Conservation (phyloP, 2,329 filamentous ascomycete species). For the Cytospora chrysosperma region DNA sequence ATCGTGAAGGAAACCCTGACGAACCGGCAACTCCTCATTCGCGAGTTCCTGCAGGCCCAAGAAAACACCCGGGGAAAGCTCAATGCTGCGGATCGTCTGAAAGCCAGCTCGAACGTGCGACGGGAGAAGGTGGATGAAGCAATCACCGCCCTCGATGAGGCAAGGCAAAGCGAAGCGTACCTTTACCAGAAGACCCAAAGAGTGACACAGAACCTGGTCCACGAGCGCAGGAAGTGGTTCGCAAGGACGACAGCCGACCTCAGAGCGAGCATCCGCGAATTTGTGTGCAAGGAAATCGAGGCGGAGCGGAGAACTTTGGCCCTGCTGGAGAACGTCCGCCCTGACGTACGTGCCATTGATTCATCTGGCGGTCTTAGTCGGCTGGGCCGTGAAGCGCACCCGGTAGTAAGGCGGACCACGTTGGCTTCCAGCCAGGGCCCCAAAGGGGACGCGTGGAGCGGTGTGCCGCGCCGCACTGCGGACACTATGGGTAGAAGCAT, state of each 20-base stretch:
- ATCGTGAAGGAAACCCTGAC: slow-evolving; percentile 98
- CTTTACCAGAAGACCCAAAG: slow-evolving; percentile 82
- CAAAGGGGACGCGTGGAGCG: slow-evolving; percentile 98
- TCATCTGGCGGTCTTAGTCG: slow-evolving; percentile 84
- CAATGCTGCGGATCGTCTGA: slow-evolving; percentile 83
- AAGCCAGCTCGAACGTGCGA: slow-evolving; percentile 80
- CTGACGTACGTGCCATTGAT: slow-evolving; percentile 92
- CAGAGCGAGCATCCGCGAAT: slow-evolving; percentile 81
- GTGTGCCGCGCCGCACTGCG: slow-evolving; percentile 73
- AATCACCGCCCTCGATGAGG: slow-evolving; percentile 87
- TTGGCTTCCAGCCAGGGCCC: slow-evolving; percentile 88
- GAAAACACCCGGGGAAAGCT: slow-evolving; percentile 80
- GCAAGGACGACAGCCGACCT: slow-evolving; percentile 81
- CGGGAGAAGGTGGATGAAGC: slow-evolving; percentile 97
- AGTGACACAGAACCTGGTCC: slow-evolving; percentile 84
- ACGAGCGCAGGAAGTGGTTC: slow-evolving; percentile 91
- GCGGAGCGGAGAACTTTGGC: slow-evolving; percentile 88
- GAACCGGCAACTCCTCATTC: slow-evolving; percentile 93
- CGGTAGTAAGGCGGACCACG: slow-evolving; percentile 68
- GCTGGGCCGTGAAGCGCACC: slow-evolving; percentile 85
- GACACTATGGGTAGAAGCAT: slow-evolving; percentile 77
- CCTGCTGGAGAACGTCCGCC: slow-evolving; percentile 87
- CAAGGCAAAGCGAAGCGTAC: slow-evolving; percentile 75
- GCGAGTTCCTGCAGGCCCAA: slow-evolving; percentile 89
- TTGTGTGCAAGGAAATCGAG: slow-evolving; percentile 92